Evolutionary conservation across 345 rosid species (phyloP), one percentile per base, ranked within the genome.

Genomic region (Pistacia atlantica): DNA sequence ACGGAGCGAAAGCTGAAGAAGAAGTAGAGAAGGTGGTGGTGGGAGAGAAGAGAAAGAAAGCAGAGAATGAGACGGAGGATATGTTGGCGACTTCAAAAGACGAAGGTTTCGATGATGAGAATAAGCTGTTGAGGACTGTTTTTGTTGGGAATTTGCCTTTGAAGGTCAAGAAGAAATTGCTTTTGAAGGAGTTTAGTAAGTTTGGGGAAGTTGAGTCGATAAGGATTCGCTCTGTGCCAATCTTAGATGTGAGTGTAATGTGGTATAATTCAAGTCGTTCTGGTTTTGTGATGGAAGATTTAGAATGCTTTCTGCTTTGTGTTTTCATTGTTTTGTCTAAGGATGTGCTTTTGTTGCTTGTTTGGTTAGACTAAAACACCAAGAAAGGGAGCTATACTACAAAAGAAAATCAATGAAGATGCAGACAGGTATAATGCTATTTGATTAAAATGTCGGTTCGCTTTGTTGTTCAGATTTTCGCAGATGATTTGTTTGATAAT

Each of bases 141-240:
- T 97, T 94, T 89, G 90, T 92, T 20, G 99, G 99, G 73, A 97
- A 97, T 76, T 79, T 97, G 83, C 96, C 98, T 0, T 67, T 91
- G 83, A 92, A 91, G 83, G 75, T 89, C 11, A 94, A 94, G 92
- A 97, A 91, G 86, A 97, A 91, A 77, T 77, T 80, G 0, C 74
- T 96, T 69, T 58, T 89, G 65, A 92, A 90, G 86, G 97, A 91
- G 65, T 96, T 94, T 58, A 83, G 90, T 77, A 82, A 81, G 79
- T 94, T 90, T 69, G 99, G 99, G 69, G 97, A 88, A 70, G 75
- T 94, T 71, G 97, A 97, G 67, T 94, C 99, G 9, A 86, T 89
- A 54, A 92, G 98, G 84, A 91, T 97, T 59, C 95, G 99, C 17
- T 97, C 98, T 1, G 91, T 97, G 25, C 98, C 99, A 0, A 79